Evolutionary conservation across 2,329 filamentous ascomycete species (phyloP), one percentile per base, ranked within the genome.

Genomic region (Fusarium fujikuroi): DNA sequence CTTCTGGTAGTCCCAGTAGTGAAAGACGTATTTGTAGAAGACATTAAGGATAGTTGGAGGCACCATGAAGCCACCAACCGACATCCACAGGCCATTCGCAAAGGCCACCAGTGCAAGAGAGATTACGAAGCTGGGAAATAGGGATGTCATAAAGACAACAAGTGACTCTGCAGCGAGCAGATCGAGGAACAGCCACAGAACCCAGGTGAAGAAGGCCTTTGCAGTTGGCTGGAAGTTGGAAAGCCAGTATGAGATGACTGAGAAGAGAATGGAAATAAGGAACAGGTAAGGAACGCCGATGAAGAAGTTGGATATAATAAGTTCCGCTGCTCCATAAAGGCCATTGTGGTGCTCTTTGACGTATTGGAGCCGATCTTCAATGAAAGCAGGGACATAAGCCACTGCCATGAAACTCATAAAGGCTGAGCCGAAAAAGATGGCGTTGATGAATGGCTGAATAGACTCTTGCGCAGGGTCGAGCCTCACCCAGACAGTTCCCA

Each of bases 81-180:
- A 91, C 94, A 97, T 97, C 94, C 94, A 97, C 11, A 97, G 85
- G 0, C 94, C 94, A 81, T 97, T 97, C 28, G 93, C 92, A 78
- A 97, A 97, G 1, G 94, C 94, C 0, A 93, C 92, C 4, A 94
- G 85, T 1, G 94, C 94, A 1, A 97, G 88, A 0, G 93, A 86
- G 49, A 95, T 88, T 56, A 97, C 94, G 73, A 97, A 97, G 70
- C 91, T 92, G 1, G 93, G 93, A 72, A 95, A 91, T 3, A 96
- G 80, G 2, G 88, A 89, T 1, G 91, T 89, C 28, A 96, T 85
- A 34, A 97, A 85, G 6, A 97, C 93, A 30, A 97, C 93, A 2
- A 97, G 88, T 2, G 92, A 92, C 82, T 96, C 94, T 25, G 93
- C 94, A 0, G 94, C 93, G 5, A 97, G 82, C 1, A 97, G 88